phyloP scores from a whole-genome alignment of 805 yeast genomes.

The Kodamaea lidongshanica region DNA sequence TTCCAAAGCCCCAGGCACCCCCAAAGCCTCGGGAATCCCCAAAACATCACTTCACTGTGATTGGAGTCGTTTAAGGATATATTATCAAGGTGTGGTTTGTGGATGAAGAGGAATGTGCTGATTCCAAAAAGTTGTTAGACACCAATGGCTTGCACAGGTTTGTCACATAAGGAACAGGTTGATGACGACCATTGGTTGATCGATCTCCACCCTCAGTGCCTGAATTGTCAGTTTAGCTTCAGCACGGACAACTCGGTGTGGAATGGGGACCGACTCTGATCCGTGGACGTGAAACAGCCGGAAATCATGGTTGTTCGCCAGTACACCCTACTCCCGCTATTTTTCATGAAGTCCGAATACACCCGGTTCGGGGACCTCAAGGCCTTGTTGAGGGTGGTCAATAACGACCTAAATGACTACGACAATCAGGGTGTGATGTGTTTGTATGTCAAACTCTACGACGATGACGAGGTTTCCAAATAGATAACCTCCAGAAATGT shows the following conservation, averaged over 20 bases:
- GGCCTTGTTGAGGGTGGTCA: constrained; percentile 45
- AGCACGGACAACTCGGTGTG: constrained; percentile 46
- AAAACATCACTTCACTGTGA: constrained; percentile 23
- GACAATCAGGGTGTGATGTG: constrained; percentile 60
- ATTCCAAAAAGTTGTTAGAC: constrained; percentile 39
- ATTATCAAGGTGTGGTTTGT: constrained; percentile 34
- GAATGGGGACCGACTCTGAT: constrained; percentile 77
- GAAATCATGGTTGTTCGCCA: constrained; percentile 83
- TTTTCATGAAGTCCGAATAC: constrained; percentile 43
- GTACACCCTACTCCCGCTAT: constrained; percentile 86
- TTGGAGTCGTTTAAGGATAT: constrained; percentile 31
- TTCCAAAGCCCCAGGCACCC: too few relatives aligned
- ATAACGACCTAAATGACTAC: constrained; percentile 46
- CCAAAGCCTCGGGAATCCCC: too few relatives aligned
- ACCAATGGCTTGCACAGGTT: constrained; percentile 64
- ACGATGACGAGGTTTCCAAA: constrained; percentile 82
- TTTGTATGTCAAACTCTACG: constrained; percentile 69
- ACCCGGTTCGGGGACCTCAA: constrained; percentile 37
- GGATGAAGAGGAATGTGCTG: constrained; percentile 34
- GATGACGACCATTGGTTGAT: constrained; percentile 66
- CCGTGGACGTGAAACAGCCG: constrained; percentile 87
- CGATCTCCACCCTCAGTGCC: constrained; percentile 63
- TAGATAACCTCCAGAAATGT: constrained; percentile 59
- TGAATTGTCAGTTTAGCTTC: constrained; percentile 41
- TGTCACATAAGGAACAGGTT: constrained; percentile 58